A percentile compares a stretch with the other conserved stretches of the same genome.
Conservation (phyloP, 306 rosid genomes). For the Cucurbita maxima region DNA sequence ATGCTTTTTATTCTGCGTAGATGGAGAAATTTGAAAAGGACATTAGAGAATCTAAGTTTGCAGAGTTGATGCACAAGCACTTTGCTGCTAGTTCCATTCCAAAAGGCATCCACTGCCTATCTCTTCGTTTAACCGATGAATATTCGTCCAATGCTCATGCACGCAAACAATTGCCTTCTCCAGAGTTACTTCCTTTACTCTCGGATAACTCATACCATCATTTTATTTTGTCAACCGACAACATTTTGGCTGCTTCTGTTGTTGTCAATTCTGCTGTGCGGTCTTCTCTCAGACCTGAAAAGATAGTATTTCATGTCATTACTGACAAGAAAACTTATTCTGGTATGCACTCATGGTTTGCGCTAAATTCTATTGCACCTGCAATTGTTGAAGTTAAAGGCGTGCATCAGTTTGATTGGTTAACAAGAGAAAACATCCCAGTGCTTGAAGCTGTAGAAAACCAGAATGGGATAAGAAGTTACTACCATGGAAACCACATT, state of each 20-base stretch:
- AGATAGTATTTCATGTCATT: constrained; percentile 88
- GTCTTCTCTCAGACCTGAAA: constrained; percentile 63
- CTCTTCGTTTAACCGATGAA: constrained; percentile 97
- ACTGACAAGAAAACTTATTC: constrained; percentile 96
- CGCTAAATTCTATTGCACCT: constrained; percentile 74
- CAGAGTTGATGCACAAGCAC: constrained; percentile 91
- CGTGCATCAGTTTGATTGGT: constrained; percentile 95
- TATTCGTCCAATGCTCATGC: constrained; percentile 97
- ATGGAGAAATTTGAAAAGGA: constrained; percentile 93
- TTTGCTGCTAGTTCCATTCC: constrained; percentile 94
- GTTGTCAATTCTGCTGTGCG: constrained; percentile 89
- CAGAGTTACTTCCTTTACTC: constrained; percentile 77
- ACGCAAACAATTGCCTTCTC: constrained; percentile 88
- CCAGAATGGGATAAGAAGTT: constrained; percentile 69
- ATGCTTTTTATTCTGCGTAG: constrained; percentile 22
- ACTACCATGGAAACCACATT: constrained; percentile 89
- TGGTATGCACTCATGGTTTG: constrained; percentile 99
- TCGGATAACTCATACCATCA: constrained; percentile 84
- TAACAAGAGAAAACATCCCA: constrained; percentile 97
- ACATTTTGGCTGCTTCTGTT: constrained; percentile 95
- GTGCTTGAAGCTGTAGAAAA: constrained; percentile 96
- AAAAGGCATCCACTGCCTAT: constrained; percentile 85
- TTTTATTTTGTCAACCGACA: constrained; percentile 83
- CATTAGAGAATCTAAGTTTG: constrained; percentile 61
- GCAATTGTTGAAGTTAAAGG: constrained; percentile 95